Base-by-base conservation (phyloP, 192 early-diverging fungal genomes). In the Coemansia sp. region DNA sequence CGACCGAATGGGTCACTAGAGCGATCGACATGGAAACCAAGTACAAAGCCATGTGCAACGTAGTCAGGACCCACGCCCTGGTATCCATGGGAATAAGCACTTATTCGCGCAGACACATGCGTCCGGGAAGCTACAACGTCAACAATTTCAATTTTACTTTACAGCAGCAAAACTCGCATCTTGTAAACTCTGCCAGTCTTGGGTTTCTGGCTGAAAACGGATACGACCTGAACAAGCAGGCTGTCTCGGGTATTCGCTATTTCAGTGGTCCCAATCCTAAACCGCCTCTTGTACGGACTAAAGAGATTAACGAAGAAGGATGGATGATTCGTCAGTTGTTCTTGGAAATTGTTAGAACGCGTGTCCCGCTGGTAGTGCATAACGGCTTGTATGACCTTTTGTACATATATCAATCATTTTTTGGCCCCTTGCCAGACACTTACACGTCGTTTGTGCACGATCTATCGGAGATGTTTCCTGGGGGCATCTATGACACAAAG, bases 381-480 rank as follows among this genome's bases (percentile, higher is more conserved):
- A 98, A 98, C 73, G 97, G 96, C 0, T 80, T 97, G 20, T 79
- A 96, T 31, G 97, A 99, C 72, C 70, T 98, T 11, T 87, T 96
- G 64, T 98, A 95, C 72, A 57, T 99, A 10, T 98, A 98, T 74
- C 89, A 95, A 74, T 82, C 89, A 12, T 93, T 99, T 65, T 92
- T 93, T 67, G 89, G 91, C 0, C 76, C 84, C 32, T 77, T 98
- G 29, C 97, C 97, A 0, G 69, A 71, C 31, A 72, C 84, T 5
- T 72, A 97, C 50, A 72, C 77, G 40, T 82, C 83, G 0, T 96
- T 98, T 75, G 74, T 90, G 1, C 85, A 86, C 14, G 95, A 96
- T 72, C 62, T 97, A 16, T 64, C 64, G 16, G 85, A 88, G 33
- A 91, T 94, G 90, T 96, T 98, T 64, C 87, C 85, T 31, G 93